Percentiles rank a stretch among this genome's conserved stretches.
Evolutionary conservation across 768 basidiomycete species (phyloP).

Genomic region (Rhodocollybia butyracea): DNA sequence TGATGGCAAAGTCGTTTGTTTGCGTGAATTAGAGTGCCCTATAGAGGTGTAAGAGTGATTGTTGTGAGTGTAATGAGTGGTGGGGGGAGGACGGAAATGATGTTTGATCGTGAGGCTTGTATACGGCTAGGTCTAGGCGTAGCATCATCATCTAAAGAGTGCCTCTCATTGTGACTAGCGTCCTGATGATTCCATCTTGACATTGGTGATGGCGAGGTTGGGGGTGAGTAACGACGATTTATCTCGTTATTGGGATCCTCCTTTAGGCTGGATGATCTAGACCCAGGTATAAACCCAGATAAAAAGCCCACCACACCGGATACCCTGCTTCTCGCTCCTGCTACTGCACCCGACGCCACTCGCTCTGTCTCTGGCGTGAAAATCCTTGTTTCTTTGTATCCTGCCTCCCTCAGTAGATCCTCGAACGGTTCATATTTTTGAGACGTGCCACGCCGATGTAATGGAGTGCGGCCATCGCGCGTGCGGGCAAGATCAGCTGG

Average conservation of each 20-base stretch:
- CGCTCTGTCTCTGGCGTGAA: conserved; percentile 82
- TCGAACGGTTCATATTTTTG: conserved; percentile 82
- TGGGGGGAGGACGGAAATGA: background rate
- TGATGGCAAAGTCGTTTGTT: background rate
- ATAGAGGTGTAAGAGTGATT: conserved; percentile 3
- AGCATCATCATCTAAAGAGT: background rate
- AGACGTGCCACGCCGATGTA: conserved; percentile 77
- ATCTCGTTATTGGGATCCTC: background rate
- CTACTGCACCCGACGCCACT: conserved; percentile 24
- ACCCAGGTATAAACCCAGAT: conserved; percentile 53
- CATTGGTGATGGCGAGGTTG: background rate
- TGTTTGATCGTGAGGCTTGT: background rate
- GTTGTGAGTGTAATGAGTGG: background rate
- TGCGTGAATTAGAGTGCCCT: background rate
- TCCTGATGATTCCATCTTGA: background rate
- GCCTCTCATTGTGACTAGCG: background rate
- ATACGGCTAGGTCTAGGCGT: background rate
- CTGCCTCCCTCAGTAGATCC: conserved; percentile 81
- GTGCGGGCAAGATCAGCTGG: conserved; percentile 40
- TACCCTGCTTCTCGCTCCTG: conserved; percentile 35
- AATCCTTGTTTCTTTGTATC: conserved; percentile 89
- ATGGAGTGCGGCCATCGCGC: conserved; percentile 52
- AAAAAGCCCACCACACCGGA: conserved; percentile 67
- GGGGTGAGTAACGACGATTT: conserved; percentile 17
- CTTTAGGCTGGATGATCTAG: conserved; percentile 9